Percentiles rank a stretch among this genome's conserved stretches.
These are phyloP conservation scores for Schwanniomyces sp. DNA, from an alignment of 805 yeast genomes.

Conservation along the genomic window DNA sequence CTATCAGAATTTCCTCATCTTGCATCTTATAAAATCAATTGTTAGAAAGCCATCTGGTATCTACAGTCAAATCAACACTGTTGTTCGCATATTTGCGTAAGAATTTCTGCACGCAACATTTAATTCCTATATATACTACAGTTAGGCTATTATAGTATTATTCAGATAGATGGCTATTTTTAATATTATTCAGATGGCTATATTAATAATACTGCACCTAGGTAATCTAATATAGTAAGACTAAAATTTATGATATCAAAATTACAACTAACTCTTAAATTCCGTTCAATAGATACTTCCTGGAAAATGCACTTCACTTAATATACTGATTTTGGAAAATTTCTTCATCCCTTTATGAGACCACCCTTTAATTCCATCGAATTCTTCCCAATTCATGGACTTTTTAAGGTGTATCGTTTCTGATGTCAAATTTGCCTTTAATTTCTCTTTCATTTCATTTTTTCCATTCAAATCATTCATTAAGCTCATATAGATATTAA, in stretches of 20 bases:
- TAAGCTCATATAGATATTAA: slow-evolving; percentile 15
- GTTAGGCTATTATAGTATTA: not conserved
- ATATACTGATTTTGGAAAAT: slow-evolving; percentile 51
- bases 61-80: not conserved
- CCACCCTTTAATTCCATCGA: slow-evolving; percentile 72
- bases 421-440: not conserved
- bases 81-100: not conserved
- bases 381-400: slow-evolving; percentile 30
- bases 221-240: not conserved
- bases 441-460: not conserved
- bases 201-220: not conserved
- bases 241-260: not conserved
- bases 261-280: not conserved
- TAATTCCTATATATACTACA: not conserved
- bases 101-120: too few species aligned
- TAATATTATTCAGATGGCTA: too few species aligned
- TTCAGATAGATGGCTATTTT: too few species aligned
- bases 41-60: not conserved
- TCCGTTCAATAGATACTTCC: not conserved
- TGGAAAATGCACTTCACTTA: not conserved
- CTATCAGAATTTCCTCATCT: slow-evolving; percentile 35
- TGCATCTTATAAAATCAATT: slow-evolving; percentile 11
- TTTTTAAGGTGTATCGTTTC: not conserved
- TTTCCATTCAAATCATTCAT: not conserved
- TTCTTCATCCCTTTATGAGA: slow-evolving; percentile 49